Percentiles rank a stretch among this genome's conserved stretches.
Evolutionary conservation across 2,329 filamentous ascomycete genomes (phyloP).

Genomic region (Parafenestella ontariensis): DNA sequence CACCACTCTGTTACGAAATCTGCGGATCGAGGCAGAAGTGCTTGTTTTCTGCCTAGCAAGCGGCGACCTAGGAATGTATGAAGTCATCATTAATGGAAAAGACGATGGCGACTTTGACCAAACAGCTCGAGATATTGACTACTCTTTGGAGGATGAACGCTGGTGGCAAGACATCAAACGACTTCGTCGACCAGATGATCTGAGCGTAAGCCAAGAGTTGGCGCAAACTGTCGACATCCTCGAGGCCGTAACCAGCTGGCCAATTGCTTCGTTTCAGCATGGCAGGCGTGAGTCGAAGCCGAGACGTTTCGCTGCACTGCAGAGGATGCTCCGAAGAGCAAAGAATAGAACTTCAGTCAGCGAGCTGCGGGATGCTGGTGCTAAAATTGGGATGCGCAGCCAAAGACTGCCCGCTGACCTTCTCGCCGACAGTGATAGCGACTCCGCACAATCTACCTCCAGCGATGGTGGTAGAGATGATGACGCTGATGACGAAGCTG

Average conservation of each 20-base stretch:
- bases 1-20: slow-evolving; percentile 75
- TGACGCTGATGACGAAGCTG: slow-evolving; percentile 37
- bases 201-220: slow-evolving; percentile 53
- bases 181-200: slow-evolving; percentile 45
- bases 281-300: slow-evolving; percentile 52
- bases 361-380: slow-evolving; percentile 60
- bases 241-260: slow-evolving; percentile 56
- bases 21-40: slow-evolving; percentile 80
- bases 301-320: slow-evolving; percentile 64
- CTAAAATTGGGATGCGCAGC: slow-evolving; percentile 50
- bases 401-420: slow-evolving; percentile 72
- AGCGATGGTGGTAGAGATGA: slow-evolving; percentile 15
- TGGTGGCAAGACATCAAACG: slow-evolving; percentile 83
- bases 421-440: slow-evolving; percentile 48
- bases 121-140: slow-evolving; percentile 67
- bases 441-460: slow-evolving; percentile 29
- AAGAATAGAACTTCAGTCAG: slow-evolving; percentile 59
- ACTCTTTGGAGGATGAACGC: slow-evolving; percentile 71
- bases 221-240: slow-evolving; percentile 55
- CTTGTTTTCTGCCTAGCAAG: slow-evolving; percentile 83
- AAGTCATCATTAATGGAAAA: slow-evolving; percentile 76
- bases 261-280: slow-evolving; percentile 61
- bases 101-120: slow-evolving; percentile 59
- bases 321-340: slow-evolving; percentile 67
- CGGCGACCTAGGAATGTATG: slow-evolving; percentile 74